phyloP scores from a whole-genome alignment of 257 asterid species.

The Lantana camara region DNA sequence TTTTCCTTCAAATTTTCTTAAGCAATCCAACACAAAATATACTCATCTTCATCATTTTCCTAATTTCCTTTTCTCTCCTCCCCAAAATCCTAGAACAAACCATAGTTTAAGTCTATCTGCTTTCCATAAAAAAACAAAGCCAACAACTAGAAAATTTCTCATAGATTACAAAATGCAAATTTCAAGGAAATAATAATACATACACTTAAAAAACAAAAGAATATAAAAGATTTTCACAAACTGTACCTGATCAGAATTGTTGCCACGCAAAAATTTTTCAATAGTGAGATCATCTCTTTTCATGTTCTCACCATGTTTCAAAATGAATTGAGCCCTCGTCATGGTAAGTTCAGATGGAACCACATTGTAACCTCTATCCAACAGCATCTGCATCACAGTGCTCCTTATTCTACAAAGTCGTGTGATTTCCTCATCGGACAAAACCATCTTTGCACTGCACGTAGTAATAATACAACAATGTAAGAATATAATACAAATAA shows the following conservation, averaged over 20 bases:
- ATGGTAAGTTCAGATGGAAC: conserved; percentile 46
- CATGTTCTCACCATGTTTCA: conserved; percentile 70
- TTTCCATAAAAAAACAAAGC: no score
- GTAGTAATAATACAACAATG: background rate
- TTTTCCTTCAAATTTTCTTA: no score
- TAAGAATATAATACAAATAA: conserved; percentile 5
- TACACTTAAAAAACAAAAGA: no score
- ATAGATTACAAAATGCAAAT: background rate
- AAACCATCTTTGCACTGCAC: conserved; percentile 42
- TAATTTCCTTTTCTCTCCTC: no score
- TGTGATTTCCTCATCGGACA: conserved; percentile 48
- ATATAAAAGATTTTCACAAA: background rate
- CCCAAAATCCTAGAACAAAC: no score
- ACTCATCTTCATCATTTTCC: no score
- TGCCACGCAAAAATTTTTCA: conserved; percentile 48
- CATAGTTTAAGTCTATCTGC: no score
- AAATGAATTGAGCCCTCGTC: conserved; percentile 45
- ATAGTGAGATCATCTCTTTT: conserved; percentile 75
- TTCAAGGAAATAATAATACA: background rate
- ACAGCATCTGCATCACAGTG: conserved; percentile 55
- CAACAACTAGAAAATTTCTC: background rate
- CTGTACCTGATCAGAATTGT: conserved; percentile 58
- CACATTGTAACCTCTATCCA: conserved; percentile 51
- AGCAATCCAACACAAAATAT: no score
- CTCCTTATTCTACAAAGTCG: conserved; percentile 43